These are phyloP conservation scores for Boletus rubroflammeus DNA, from an alignment of 768 basidiomycete species.

Conservation along the genomic window DNA sequence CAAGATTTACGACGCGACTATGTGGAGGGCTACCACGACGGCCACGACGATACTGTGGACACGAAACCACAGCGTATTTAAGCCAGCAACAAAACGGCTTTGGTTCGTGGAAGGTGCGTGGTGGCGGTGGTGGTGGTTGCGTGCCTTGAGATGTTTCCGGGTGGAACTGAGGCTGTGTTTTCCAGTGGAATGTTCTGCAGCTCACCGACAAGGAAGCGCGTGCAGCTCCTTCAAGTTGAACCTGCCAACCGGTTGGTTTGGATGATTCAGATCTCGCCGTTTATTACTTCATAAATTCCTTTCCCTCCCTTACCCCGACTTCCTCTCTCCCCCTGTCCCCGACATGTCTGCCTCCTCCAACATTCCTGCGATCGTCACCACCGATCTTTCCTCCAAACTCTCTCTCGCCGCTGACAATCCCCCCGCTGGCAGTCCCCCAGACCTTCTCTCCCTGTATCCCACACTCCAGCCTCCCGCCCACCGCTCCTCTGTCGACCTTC, in stretches of 20 bases:
- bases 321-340: neutral
- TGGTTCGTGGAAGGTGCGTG: neutral
- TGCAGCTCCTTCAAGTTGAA: no score
- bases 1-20: neutral
- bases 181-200: conserved; percentile 27
- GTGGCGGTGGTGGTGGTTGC: conserved; percentile 6
- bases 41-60: neutral
- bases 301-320: neutral
- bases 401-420: conserved; percentile 14
- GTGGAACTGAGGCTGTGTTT: conserved; percentile 29
- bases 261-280: neutral
- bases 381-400: conserved; percentile 32
- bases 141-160: conserved; percentile 7
- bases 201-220: neutral
- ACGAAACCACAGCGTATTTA: neutral
- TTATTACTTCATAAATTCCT: conserved; percentile 12
- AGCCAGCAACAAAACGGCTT: neutral
- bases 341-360: conserved; percentile 20
- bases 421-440: neutral
- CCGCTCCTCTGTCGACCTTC: conserved; percentile 30
- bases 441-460: conserved; percentile 25
- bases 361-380: conserved; percentile 36
- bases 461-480: neutral
- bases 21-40: neutral
- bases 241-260: neutral